These are phyloP conservation scores for Aspergillus sp. DNA, from an alignment of 2,329 filamentous ascomycete species.

Conservation along the genomic window DNA sequence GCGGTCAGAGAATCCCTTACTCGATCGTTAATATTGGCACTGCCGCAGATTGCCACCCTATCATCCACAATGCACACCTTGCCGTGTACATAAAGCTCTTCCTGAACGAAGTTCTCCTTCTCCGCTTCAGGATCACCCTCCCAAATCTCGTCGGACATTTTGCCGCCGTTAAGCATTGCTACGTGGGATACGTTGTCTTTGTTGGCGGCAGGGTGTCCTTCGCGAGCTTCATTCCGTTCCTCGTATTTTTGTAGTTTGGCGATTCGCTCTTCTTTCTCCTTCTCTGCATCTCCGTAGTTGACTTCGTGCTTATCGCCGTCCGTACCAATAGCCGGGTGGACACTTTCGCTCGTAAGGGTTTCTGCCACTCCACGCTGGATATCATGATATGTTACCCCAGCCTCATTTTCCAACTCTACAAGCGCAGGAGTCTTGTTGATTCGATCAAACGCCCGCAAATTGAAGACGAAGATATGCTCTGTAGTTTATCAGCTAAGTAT, in stretches of 20 bases:
- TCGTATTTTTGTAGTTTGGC: conserved; percentile 34
- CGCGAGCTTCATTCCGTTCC: conserved; percentile 20
- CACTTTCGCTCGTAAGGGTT: conserved; percentile 76
- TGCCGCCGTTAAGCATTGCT: conserved; percentile 71
- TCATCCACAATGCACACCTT: conserved; percentile 86
- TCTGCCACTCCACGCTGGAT: conserved; percentile 86
- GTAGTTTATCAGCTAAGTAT: conserved; percentile 12
- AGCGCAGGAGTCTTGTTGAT: conserved; percentile 78
- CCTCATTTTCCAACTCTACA: conserved; percentile 72
- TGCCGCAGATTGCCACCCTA: conserved; percentile 76
- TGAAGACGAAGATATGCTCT: conserved; percentile 90
- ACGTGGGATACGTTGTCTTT: conserved; percentile 69
- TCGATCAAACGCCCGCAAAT: conserved; percentile 87
- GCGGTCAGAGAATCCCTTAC: conserved; percentile 28
- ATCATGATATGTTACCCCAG: conserved; percentile 80
- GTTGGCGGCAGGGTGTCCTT: conserved; percentile 24
- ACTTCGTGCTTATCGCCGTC: conserved; percentile 49
- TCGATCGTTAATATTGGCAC: conserved; percentile 67
- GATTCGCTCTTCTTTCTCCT: conserved; percentile 45
- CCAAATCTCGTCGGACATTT: conserved; percentile 71
- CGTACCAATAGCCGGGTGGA: conserved; percentile 52
- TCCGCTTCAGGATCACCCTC: conserved; percentile 73
- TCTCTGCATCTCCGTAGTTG: conserved; percentile 33
- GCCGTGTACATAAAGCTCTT: conserved; percentile 92
- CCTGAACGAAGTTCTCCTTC: conserved; percentile 85